Percentiles rank a stretch among this genome's conserved stretches.
Conservation (phyloP, 1,284 basidiomycete species). For the Leccinum holopus region DNA sequence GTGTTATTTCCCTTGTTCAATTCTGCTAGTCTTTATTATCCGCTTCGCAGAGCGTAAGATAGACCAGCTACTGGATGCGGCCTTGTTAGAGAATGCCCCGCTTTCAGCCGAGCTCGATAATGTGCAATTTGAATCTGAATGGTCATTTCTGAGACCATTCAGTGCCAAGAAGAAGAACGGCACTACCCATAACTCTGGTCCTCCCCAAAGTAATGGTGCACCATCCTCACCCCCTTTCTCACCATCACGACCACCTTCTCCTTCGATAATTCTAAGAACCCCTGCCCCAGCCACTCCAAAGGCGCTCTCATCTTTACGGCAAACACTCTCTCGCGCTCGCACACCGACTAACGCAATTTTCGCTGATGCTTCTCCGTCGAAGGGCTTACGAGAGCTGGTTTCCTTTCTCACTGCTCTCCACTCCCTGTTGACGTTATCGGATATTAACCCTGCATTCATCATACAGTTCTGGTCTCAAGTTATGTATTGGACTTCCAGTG, state of each 20-base stretch:
- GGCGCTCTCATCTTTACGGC: conserved; percentile 61
- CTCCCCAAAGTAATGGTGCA: conserved; percentile 38
- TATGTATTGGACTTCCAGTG: conserved; percentile 88
- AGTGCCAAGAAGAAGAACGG: conserved; percentile 62
- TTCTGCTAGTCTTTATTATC: conserved; percentile 82
- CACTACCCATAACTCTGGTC: conserved; percentile 31
- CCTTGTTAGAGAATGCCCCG: conserved; percentile 83
- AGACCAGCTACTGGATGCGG: conserved; percentile 81
- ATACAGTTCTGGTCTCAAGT: conserved; percentile 95
- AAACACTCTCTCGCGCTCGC: conserved; percentile 56
- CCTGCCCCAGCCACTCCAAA: conserved; percentile 44
- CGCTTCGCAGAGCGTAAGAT: conserved; percentile 88
- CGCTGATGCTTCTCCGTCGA: conserved; percentile 43
- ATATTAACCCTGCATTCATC: conserved; percentile 88
- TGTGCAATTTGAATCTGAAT: conserved; percentile 94
- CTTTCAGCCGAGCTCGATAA: conserved; percentile 77
- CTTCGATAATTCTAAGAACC: conserved; percentile 40
- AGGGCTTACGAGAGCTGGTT: conserved; percentile 68
- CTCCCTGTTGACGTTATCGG: conserved; percentile 81
- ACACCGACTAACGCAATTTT: conserved; percentile 52
- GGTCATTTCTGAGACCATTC: conserved; percentile 86
- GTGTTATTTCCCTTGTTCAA: conserved; percentile 10
- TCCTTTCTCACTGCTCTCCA: conserved; percentile 88
- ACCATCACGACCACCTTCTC: conserved; percentile 49
- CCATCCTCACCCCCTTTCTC: conserved; percentile 42